Base-by-base conservation (phyloP, 2,329 filamentous ascomycete genomes). In the Camptophora hylomeconis region DNA sequence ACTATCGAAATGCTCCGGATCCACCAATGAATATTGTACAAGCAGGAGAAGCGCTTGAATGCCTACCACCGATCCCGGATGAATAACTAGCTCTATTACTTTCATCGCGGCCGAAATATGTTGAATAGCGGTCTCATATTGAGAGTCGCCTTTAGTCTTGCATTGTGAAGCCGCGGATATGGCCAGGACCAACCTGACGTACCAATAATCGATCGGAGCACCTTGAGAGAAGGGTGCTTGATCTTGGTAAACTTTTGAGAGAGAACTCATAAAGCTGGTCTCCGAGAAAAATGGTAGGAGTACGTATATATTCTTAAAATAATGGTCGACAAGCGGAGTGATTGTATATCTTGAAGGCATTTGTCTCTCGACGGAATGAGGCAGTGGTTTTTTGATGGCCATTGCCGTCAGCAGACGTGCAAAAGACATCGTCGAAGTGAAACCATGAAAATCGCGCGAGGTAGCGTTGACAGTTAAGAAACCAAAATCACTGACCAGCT, bases 401-500 rank as follows among this genome's bases (percentile, higher is more conserved):
- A 87, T 80, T n/a, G 81, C 81, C 16, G 93, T 60, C 14, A 94
- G 79, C 12, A 95, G 67, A 19, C 82, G 76, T 15, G 84, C 82
- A 63, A 94, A 94, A 1, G 84, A 93, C 69, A 93, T 92, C 46
- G 82, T 83, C 36, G 74, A 79, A 17, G 80, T 75, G 33, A 86
- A 83, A 6, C 83, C 79, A 51, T 92, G 83, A 48, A 94, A 94
- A 53, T 95, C 89, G 48, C 84, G 71, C 2, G 86, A 87, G 0
- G 86, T 94, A 16, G 89, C 86, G 59, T 93, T 92, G 48, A 98
- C 82, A 4, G 87, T 83, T 75, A 94, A 59, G 47, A 83, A 87
- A 30, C 86, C 86, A 62, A 95, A 93, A 47, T 93, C 86, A 1
- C 86, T 92, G 13, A 94, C 81, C 3, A 95, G 62, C 30, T 89